Evolutionary conservation across 2,329 filamentous ascomycete species (phyloP), one percentile per base, ranked within the genome.

Genomic region (Zarea fungicola): DNA sequence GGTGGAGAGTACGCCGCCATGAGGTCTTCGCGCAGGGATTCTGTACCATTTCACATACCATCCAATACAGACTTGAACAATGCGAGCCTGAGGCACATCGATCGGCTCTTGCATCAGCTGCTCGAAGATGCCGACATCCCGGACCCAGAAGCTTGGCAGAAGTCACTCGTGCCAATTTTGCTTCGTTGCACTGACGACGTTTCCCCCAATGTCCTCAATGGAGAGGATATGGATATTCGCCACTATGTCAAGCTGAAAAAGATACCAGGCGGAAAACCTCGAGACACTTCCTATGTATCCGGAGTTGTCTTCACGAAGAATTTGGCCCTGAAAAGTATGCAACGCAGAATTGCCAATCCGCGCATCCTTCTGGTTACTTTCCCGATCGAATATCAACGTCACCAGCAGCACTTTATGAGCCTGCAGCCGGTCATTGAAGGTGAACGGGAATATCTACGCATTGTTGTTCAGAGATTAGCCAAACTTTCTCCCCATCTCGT

Each of bases 301-400:
- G 95, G 93, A 1, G 85, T 99, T 8, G 91, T 99, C 2, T 99
- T 99, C 64, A 93, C 90, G 11, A 99, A 99, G 64, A 99, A 99
- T 55, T 73, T 99, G 43, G 93, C 95, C 0, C 72, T 97, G 45
- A 99, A 99, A 65, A 95, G 87, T 66, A 99, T 99, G 93, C 85
- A 88, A 16, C 81, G 93, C 50, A 88, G 83, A 54, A 93, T 97
- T 54, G 67, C 77, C 11, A 85, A 88, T 48, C 93, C 93, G 3
- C 84, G 89, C 26, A 93, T 99, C 53, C 78, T 96, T 42, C 89
- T 99, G 55, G 85, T 99, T 50, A 92, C 90, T 0, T 99, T 99
- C 61, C 84, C 93, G 0, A 89, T 99, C 50, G 93, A 99, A 63
- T 99, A 99, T 65, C 89, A 95, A 51, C 83, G 93, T 32, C 90